Evolutionary conservation across 2,329 filamentous ascomycete genomes (phyloP), one percentile per base, ranked within the genome.

Genomic region (Calonectria montana): DNA sequence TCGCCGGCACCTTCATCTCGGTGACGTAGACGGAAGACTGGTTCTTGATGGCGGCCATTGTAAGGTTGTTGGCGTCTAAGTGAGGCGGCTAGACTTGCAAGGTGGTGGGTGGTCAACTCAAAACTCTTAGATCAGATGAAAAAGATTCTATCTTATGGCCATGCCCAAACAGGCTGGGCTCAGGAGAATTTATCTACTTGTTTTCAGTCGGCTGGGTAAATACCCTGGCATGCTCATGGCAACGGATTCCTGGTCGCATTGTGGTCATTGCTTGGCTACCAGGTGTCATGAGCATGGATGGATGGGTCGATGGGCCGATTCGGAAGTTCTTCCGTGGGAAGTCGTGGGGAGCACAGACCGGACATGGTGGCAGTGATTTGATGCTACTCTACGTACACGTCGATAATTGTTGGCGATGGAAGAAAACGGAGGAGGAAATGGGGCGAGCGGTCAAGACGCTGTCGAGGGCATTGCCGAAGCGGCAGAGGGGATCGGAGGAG

Each of bases 301-400:
- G 73, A 79, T 79, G 77, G 77, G 72, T 66, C 72, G 77, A 79
- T 79, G 77, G 74, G 73, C 73, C 75, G 71, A 78, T 77, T 68
- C 9, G 53, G 69, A 62, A 45, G 43, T 67, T 70, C 63, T 48
- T 65, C 69, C 41, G 65, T 76, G 71, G 69, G 69, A 65, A 73
- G 75, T 72, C 76, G 72, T 79, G 77, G 76, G 77, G 74, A 76
- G 76, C 72, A 59, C 74, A 76, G 71, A 77, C 77, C 76, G 50
- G 72, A 71, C 64, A 73, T 73, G 72, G 76, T 77, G 74, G 76
- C 76, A 69, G 76, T 69, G 65, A 70, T 71, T 63, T 71, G 67
- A 74, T 57, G 62, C 68, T 69, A 27, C 18, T 57, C 45, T 31
- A 59, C 21, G 45, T 59, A 43, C 39, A 39, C 66, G 76, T 72